Base-by-base conservation (phyloP, 2,329 filamentous ascomycete genomes). In the Nigrograna mackinnonii region DNA sequence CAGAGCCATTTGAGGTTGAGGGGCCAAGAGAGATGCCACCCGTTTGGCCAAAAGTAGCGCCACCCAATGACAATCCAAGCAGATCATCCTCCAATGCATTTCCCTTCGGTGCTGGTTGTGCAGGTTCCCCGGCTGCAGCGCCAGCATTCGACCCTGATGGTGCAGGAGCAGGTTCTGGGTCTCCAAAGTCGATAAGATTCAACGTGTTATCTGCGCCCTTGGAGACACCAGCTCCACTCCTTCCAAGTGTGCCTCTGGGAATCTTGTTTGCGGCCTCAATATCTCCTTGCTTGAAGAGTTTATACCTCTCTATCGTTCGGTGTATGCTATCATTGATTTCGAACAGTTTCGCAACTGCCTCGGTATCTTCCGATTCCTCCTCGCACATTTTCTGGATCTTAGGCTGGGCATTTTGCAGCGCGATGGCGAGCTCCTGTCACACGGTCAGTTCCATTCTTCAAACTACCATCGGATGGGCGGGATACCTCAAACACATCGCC, bases 311-410 rank as follows among this genome's bases (percentile, higher is more conserved):
- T 42, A 97, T 89, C 1, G 94, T 99, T 49, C 92, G 84, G 66
- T 97, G 89, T 80, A 99, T 99, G 72, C 91, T 96, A 70, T 99
- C 94, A 66, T 99, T 99, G 63, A 99, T 97, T 66, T 97, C 91
- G 42, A 99, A 80, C 9, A 99, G 78, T 70, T 96, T 96, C 32
- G 91, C 89, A 5, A 99, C 94, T 4, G 94, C 94, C 73, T 96
- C 94, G 48, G 91, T 85, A 62, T 99, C 94, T 48, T 97, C 92
- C 9, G 91, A 96, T 64, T 99, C 94, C 69, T 99, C 94, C 69
- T 97, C 92, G 62, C 92, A 97, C 92, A 99, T 99, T 73, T 90
- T 96, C 67, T 97, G 92, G 52, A 99, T 97, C 75, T 99, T 99
- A 6, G 94, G 94, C 60, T 99, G 94, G 2, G 94, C 94, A 62